These are phyloP conservation scores for Termitomyces sp. DNA, from an alignment of 768 basidiomycete genomes.

Conservation along the genomic window DNA sequence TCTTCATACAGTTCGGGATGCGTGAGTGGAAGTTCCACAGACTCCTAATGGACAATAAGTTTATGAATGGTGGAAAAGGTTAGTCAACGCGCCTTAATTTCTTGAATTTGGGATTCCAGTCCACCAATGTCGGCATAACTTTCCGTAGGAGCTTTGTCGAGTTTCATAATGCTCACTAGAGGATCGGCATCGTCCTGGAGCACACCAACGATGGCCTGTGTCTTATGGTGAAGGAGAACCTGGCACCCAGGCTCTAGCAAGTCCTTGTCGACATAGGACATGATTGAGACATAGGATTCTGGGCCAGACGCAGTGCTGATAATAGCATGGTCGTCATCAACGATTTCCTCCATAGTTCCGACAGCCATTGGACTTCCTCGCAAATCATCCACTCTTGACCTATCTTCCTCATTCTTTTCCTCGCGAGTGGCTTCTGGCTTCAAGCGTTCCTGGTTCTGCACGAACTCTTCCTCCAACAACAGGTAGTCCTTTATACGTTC, in stretches of 20 bases:
- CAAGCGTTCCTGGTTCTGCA: slow-evolving; percentile 85
- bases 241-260: slow-evolving; percentile 93
- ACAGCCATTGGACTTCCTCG: slow-evolving; percentile 98
- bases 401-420: slow-evolving; percentile 94
- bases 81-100: slow-evolving; percentile 74
- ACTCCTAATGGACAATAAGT: slow-evolving; percentile 57
- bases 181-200: slow-evolving; percentile 94
- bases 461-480: slow-evolving; percentile 91
- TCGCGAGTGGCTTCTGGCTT: slow-evolving; percentile 85
- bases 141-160: slow-evolving; percentile 98
- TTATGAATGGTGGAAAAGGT: not conserved
- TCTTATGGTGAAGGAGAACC: slow-evolving; percentile 94
- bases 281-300: slow-evolving; percentile 95
- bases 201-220: slow-evolving; percentile 90
- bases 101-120: slow-evolving; percentile 93
- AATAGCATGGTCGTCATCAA: slow-evolving; percentile 99
- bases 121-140: slow-evolving; percentile 99
- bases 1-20: slow-evolving; percentile 99
- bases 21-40: slow-evolving; percentile 94
- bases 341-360: slow-evolving; percentile 95
- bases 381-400: slow-evolving; percentile 88
- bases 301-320: slow-evolving; percentile 92
- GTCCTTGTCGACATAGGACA: slow-evolving; percentile 98
- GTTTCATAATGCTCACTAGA: slow-evolving; percentile 96
- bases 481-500: slow-evolving; percentile 99